Base-by-base conservation (phyloP, 139 green algal genomes). In the Pseudopediastrum boryanum region DNA sequence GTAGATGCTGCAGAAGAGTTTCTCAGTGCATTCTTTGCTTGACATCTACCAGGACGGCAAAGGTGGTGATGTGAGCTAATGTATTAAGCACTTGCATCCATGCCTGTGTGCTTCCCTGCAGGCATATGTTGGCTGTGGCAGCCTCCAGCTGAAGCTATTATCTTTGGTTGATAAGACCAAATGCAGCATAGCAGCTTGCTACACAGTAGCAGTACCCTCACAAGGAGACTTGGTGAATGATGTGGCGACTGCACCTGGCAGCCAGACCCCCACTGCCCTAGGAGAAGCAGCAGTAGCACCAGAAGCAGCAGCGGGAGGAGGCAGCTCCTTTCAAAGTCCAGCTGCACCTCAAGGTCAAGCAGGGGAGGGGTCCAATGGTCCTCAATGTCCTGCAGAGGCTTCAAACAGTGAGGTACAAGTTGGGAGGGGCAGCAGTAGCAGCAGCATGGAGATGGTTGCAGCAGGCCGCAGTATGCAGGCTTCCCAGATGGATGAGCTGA, bases 401-500 rank as follows among this genome's bases (percentile, higher is more conserved):
- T n/a, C n/a, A n/a, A n/a, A n/a, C n/a, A n/a, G n/a, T n/a, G n/a
- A n/a, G n/a, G n/a, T n/a, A n/a, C n/a, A n/a, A n/a, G n/a, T n/a
- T n/a, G n/a, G n/a, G n/a, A n/a, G n/a, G n/a, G n/a, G 42, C 54
- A 29, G 27, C 39, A 50, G 27, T 33, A 46, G 23, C 46, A 46
- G 27, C 51, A 51, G 19, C 44, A 41, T 16, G 16, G 33, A 19
- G 29, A 70, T 35, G 35, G 25, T 70, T 13, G 25, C n/a, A 42
- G 6, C 62, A 70, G 3, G 25, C 35, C 33, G 35, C 13, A 8
- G 27, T 70, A 27, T 44, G 31, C 39, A 3, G 29, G 16, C 46
- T 31, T 80, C 73, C 2, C 73, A 80, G 12, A 43, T 72, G 61
- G 59, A 80, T 64, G 61, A 80, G 36, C 41, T 80, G n/a, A 27